These are phyloP conservation scores for Paecilomyces sp. DNA, from an alignment of 2,329 filamentous ascomycete genomes.

Conservation along the genomic window DNA sequence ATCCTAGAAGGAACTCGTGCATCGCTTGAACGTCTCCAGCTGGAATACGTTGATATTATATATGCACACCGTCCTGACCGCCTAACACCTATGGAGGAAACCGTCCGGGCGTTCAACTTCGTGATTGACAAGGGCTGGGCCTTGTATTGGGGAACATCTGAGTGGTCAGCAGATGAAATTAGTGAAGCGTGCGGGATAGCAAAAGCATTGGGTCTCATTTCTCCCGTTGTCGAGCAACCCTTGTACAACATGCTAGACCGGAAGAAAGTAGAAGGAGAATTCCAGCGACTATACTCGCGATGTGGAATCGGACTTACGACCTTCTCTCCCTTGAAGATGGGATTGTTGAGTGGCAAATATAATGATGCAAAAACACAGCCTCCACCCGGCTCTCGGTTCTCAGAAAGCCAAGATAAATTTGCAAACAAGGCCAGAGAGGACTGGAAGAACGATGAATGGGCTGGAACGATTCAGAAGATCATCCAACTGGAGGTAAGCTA, in stretches of 20 bases:
- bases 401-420: conserved; percentile 50
- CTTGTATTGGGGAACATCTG: conserved; percentile 65
- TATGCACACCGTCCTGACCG: conserved; percentile 66
- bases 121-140: conserved; percentile 62
- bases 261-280: conserved; percentile 57
- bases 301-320: conserved; percentile 56
- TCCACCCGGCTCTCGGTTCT: conserved; percentile 50
- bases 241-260: conserved; percentile 59
- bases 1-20: conserved; percentile 58
- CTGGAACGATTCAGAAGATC: conserved; percentile 47
- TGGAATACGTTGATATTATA: conserved; percentile 63
- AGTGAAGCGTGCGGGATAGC: conserved; percentile 56
- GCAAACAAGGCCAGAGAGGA: conserved; percentile 39
- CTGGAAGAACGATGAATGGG: conserved; percentile 33
- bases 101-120: conserved; percentile 64
- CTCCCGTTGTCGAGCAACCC: conserved; percentile 50
- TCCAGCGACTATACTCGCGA: conserved; percentile 53
- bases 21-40: conserved; percentile 54
- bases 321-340: conserved; percentile 55
- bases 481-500: conserved; percentile 34
- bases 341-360: conserved; percentile 63
- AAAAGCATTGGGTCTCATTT: conserved; percentile 54
- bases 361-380: conserved; percentile 48
- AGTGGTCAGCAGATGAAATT: conserved; percentile 63
- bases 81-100: conserved; percentile 63